These are phyloP conservation scores for Chrysochromulina parva DNA, from an alignment of 78 protist species.

Conservation along the genomic window DNA sequence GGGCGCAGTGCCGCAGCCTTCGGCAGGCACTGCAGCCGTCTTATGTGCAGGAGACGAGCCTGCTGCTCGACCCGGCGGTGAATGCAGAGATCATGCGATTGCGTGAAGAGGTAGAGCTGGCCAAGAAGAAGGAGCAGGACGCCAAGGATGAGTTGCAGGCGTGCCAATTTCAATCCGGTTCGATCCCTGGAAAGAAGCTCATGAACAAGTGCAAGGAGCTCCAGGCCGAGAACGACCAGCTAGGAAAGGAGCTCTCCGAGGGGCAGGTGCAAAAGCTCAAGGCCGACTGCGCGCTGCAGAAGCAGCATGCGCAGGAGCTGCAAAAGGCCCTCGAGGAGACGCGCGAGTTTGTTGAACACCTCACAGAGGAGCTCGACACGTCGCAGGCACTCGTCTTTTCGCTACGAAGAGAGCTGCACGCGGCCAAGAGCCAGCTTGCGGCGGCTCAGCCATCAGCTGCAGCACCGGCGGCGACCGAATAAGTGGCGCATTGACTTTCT, in stretches of 20 bases:
- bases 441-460: too few species aligned
- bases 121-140: too few species aligned
- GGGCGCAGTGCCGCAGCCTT: background rate
- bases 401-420: too few species aligned
- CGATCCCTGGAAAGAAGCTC: background rate
- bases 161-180: background rate
- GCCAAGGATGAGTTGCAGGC: background rate
- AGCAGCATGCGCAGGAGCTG: background rate
- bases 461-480: too few species aligned
- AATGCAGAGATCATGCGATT: background rate
- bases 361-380: background rate
- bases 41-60: background rate
- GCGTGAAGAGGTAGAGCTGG: background rate
- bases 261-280: background rate
- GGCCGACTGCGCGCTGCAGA: background rate
- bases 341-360: background rate
- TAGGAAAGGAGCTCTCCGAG: background rate
- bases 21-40: background rate
- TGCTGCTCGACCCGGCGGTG: constrained; percentile 7
- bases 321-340: background rate
- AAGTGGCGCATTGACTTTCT: too few species aligned
- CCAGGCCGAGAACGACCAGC: constrained; percentile 12
- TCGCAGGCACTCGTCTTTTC: background rate
- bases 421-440: too few species aligned
- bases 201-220: constrained; percentile 2